These are phyloP conservation scores for Buxus sempervirens DNA, from an alignment of 164 flowering plant genomes.

Conservation along the genomic window DNA sequence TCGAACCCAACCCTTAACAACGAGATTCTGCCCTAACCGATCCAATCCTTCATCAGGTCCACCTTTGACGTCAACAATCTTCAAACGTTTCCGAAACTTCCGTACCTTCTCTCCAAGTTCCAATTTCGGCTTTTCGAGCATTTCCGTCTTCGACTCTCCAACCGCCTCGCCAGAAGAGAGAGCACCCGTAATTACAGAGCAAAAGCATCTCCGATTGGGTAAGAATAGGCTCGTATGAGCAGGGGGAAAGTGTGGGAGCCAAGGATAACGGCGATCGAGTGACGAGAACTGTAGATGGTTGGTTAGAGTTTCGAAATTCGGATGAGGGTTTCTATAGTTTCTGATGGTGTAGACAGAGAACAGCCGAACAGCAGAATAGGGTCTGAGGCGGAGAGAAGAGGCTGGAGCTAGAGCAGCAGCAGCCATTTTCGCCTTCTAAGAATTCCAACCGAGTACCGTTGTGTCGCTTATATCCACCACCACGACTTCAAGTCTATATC, in stretches of 20 bases:
- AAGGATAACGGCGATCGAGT: background rate
- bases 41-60: slow-evolving; percentile 72
- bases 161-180: slow-evolving; percentile 37
- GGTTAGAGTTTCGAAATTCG: slow-evolving; percentile 5
- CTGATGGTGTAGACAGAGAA: slow-evolving; percentile 26
- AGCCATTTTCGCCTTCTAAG: slow-evolving; percentile 28
- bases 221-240: background rate
- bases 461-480: too few species aligned
- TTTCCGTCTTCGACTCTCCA: slow-evolving; percentile 23
- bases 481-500: too few species aligned
- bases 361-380: slow-evolving; percentile 36
- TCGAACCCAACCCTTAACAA: slow-evolving; percentile 88
- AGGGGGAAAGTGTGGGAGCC: background rate
- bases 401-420: slow-evolving; percentile 48
- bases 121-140: slow-evolving; percentile 9
- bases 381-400: slow-evolving; percentile 40
- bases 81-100: slow-evolving; percentile 58
- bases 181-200: slow-evolving; percentile 30
- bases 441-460: background rate
- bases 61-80: slow-evolving; percentile 67
- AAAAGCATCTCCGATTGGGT: slow-evolving; percentile 25
- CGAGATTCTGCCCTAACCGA: slow-evolving; percentile 56
- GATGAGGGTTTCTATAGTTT: slow-evolving; percentile 11
- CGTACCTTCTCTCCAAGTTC: slow-evolving; percentile 40
- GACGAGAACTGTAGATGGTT: slow-evolving; percentile 15